These are phyloP conservation scores for Typha latifolia DNA, from an alignment of 176 grass and related monocot species.

Conservation along the genomic window DNA sequence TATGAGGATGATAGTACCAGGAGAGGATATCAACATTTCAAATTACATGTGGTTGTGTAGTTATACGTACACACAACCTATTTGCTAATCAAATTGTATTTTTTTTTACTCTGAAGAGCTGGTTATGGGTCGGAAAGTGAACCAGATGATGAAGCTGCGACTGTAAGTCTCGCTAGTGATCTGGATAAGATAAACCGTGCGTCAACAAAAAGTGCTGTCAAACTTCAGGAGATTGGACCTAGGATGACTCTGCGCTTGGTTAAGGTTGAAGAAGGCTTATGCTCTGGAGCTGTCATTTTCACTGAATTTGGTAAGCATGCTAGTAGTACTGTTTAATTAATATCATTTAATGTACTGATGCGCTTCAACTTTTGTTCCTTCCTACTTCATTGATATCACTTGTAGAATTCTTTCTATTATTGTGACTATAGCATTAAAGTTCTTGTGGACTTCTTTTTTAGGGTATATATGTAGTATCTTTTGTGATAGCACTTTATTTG, in stretches of 20 bases:
- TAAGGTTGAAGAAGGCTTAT: slow-evolving; percentile 75
- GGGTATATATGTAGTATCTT: no score
- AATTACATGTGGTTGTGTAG: no score
- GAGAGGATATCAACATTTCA: no score
- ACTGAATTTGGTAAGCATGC: slow-evolving; percentile 41
- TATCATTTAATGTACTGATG: neutral
- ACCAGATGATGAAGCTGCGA: slow-evolving; percentile 79
- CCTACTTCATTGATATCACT: neutral
- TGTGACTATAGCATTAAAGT: neutral
- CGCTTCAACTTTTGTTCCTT: neutral
- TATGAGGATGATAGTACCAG: neutral
- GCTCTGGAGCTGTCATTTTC: slow-evolving; percentile 72
- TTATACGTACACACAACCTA: neutral
- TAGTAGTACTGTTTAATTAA: neutral
- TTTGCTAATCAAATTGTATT: neutral
- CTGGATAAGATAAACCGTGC: slow-evolving; percentile 61
- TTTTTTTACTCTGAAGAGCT: slow-evolving; percentile 32
- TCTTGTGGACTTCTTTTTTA: neutral
- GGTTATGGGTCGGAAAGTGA: slow-evolving; percentile 96
- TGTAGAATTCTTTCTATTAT: neutral
- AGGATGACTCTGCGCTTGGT: slow-evolving; percentile 67
- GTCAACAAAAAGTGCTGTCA: slow-evolving; percentile 76
- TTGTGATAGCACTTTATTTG: no score
- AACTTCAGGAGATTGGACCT: slow-evolving; percentile 82
- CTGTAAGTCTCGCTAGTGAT: slow-evolving; percentile 54